phyloP scores from a whole-genome alignment of 805 yeast species.

The Sungouiella blattae region DNA sequence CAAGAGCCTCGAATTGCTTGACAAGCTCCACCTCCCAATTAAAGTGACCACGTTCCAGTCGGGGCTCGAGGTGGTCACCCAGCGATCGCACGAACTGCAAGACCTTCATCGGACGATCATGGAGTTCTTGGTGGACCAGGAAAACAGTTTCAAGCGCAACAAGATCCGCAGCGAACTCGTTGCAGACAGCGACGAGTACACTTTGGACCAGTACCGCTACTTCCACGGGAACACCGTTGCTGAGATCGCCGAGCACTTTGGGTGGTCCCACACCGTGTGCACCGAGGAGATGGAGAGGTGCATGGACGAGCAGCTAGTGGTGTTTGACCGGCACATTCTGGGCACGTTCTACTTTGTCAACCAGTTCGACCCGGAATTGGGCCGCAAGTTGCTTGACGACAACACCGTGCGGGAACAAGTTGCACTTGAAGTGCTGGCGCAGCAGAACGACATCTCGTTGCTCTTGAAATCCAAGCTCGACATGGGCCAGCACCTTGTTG shows the following conservation, averaged over 20 bases:
- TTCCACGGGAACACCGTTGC: conserved; percentile 35
- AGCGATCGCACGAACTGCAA: conserved; percentile 21
- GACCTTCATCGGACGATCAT: conserved; percentile 21
- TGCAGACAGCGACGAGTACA: conserved; percentile 14
- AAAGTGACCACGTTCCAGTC: conserved; percentile 32
- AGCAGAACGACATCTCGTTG: background rate
- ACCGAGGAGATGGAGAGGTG: conserved; percentile 61
- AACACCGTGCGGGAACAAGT: background rate
- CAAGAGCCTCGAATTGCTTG: conserved; percentile 58
- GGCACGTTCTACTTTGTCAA: conserved; percentile 66
- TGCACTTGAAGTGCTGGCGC: background rate
- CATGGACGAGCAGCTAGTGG: conserved; percentile 52
- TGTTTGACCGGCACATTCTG: conserved; percentile 64
- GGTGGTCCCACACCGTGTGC: conserved; percentile 66
- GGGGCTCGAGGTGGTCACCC: conserved; percentile 33
- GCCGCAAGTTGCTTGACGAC: background rate
- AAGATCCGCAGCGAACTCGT: conserved; percentile 23
- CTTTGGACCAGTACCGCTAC: conserved; percentile 12
- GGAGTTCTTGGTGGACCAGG: conserved; percentile 21
- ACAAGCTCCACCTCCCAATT: conserved; percentile 56
- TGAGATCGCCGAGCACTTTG: conserved; percentile 46
- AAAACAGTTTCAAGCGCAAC: conserved; percentile 20
- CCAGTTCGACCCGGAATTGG: background rate
- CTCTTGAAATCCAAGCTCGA: background rate
- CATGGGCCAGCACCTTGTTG: background rate